Evolutionary conservation across 306 rosid genomes (phyloP), one percentile per base, ranked within the genome.

Genomic region (Albizia julibrissin): DNA sequence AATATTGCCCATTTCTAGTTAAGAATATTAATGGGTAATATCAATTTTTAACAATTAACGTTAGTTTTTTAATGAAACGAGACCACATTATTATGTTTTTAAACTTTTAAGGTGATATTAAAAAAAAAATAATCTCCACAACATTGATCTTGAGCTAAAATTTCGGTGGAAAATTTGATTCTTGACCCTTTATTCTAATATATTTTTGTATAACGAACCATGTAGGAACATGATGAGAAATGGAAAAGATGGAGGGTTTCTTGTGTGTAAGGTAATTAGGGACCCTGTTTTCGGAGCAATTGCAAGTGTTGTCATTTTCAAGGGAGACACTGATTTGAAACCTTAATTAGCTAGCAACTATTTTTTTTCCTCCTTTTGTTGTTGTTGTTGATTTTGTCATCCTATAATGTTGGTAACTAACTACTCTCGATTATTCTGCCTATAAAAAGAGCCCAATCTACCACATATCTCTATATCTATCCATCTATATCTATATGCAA

Each of bases 251-350:
- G 8, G 47, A 64, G 46, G 50, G 61, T 69, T 54, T 49, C 5
- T 31, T 56, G 27, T 69, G 62, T 75, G 67, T 11, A 61, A 61
- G 34, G 27, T 52, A 69, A 64, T 29, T 26, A n/a, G 75, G 75
- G 79, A 75, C 76, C 69, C 78, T 50, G 52, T 80, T 59, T 69
- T 80, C 78, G 40, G 76, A 69, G 68, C 69, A 80, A 34, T 10
- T 40, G 71, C 21, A 74, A 76, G 39, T 49, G 72, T 66, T 77
- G 87, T 85, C 87, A 49, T 81, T 85, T 85, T 85, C 85, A 76
- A 56, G 76, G 85, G 85, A 77, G 76, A 85, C 87, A 85, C 40
- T 85, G 87, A 85, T 85, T 85, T 81, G 87, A 81, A 85, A 78
- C 87, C 58, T 71, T 49, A 61, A 80, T 69, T 84, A 3, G 69